Evolutionary conservation across 148 eudicot genomes (phyloP), one percentile per base, ranked within the genome.

Genomic region (Chenopodium quinoa): DNA sequence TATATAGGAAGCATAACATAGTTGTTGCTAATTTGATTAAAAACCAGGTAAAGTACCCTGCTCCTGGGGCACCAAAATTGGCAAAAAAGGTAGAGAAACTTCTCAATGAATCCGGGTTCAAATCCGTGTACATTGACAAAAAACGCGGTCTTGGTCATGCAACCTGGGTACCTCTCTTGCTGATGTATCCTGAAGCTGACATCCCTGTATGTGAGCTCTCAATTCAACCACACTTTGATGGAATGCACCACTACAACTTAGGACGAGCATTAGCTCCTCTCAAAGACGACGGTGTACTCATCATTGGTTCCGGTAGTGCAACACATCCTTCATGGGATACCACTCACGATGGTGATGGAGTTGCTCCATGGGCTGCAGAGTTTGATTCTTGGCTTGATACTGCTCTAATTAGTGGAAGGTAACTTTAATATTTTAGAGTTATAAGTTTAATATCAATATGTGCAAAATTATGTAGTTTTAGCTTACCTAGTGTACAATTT

Each of bases 161-260:
- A 1, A 92, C 96, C 13, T 92, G 98, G 96, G 92, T 94, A 9
- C 96, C 96, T 4, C 92, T 94, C 64, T 91, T 92, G 97, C 95
- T 92, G 23, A 92, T 92, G 95, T 93, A 90, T 75, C 98, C 98
- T 4, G 94, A 94, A 29, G 96, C 93, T 19, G 92, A 92, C 79
- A 91, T 94, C 75, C 96, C 98, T 0, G 94, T 94, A 29, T 94
- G 98, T 79, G 93, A 90, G 82, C 90, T 94, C 19, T 92, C 96
- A 9, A 78, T 94, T 77, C 98, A 92, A 76, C 60, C 88, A 3
- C 31, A 86, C n/a, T 73, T 58, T 79, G 92, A 91, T 85, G 95
- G 86, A 20, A 87, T 83, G 25, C 82, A 92, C 73, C 98, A 94
- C 58, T 92, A 83, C 56, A 86, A 92, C 76, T 32, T 94, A 34